phyloP scores from a whole-genome alignment of 148 eudicot genomes.

The Linanthus parryae region DNA sequence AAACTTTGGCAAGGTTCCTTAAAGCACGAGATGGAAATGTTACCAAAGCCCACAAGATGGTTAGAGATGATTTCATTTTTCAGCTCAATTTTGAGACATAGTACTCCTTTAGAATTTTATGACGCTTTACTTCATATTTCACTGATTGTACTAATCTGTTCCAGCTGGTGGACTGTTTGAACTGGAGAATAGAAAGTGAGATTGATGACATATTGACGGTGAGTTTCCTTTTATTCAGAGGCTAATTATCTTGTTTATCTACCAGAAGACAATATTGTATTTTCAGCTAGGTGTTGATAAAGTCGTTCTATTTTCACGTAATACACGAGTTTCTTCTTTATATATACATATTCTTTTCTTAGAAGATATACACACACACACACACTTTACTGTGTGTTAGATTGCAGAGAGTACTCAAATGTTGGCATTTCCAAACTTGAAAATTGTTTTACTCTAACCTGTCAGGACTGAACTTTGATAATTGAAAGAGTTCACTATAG shows the following conservation, averaged over 20 bases:
- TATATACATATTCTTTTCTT: too few species aligned
- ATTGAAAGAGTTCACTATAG: not conserved
- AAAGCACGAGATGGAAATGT: slow-evolving; percentile 89
- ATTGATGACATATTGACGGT: slow-evolving; percentile 78
- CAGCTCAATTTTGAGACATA: not conserved
- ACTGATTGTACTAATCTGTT: slow-evolving; percentile 16
- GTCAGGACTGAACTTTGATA: not conserved
- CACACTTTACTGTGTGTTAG: too few species aligned
- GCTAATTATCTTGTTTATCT: not conserved
- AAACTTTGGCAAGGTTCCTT: slow-evolving; percentile 54
- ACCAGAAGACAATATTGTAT: not conserved
- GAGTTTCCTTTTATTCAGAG: slow-evolving; percentile 23
- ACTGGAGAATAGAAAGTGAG: slow-evolving; percentile 94
- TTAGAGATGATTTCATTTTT: slow-evolving; percentile 19
- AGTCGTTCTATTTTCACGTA: not conserved
- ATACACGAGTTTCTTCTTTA: too few species aligned
- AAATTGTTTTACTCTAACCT: too few species aligned
- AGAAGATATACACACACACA: too few species aligned
- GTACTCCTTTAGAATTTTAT: slow-evolving; percentile 1
- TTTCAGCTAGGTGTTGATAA: not conserved
- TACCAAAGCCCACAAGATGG: slow-evolving; percentile 79
- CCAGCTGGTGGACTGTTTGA: slow-evolving; percentile 79
- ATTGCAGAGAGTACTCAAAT: too few species aligned
- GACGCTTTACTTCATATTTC: not conserved
- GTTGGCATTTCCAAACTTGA: too few species aligned